These are phyloP conservation scores for Neodidymelliopsis sp. DNA, from an alignment of 2,329 filamentous ascomycete genomes.

Conservation along the genomic window DNA sequence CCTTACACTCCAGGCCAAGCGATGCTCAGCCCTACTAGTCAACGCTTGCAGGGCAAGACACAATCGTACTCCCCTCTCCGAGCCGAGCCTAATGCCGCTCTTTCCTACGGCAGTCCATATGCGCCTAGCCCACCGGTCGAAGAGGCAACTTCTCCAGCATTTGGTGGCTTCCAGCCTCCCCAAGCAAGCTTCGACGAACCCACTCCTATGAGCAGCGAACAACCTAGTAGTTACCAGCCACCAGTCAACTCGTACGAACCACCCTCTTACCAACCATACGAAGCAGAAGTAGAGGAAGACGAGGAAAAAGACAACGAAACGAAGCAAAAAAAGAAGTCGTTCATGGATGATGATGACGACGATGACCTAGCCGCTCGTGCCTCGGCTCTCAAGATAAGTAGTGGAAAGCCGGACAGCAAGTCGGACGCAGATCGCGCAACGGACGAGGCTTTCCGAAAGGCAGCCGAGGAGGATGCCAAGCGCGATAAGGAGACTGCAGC, in stretches of 20 bases:
- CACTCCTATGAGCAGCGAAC: conserved; percentile 14
- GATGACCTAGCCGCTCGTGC: conserved; percentile 65
- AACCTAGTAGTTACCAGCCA: conserved; percentile 43
- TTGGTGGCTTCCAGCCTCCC: conserved; percentile 37
- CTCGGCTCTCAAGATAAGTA: conserved; percentile 55
- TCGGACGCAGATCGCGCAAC: conserved; percentile 72
- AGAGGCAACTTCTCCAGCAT: conserved; percentile 31
- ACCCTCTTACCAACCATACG: conserved; percentile 56
- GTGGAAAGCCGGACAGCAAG: conserved; percentile 60
- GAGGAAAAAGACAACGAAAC: conserved; percentile 54
- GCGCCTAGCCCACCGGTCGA: conserved; percentile 36
- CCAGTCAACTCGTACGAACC: conserved; percentile 38
- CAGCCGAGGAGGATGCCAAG: conserved; percentile 76
- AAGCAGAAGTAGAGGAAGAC: conserved; percentile 59
- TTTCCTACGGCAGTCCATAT: conserved; percentile 42
- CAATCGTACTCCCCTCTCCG: conserved; percentile 45
- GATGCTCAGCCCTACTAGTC: conserved; percentile 40
- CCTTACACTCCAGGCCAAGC: conserved; percentile 42
- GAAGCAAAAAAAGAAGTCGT: conserved; percentile 69
- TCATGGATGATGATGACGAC: conserved; percentile 84
- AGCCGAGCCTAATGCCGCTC: conserved; percentile 32
- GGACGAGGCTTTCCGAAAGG: conserved; percentile 83
- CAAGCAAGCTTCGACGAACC: conserved; percentile 37
- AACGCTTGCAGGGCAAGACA: conserved; percentile 35
- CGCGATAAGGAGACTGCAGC: conserved; percentile 54